Percentiles rank a stretch among this genome's conserved stretches.
Conservation (phyloP, 139 green algal species). For the Chlorella sp. region DNA sequence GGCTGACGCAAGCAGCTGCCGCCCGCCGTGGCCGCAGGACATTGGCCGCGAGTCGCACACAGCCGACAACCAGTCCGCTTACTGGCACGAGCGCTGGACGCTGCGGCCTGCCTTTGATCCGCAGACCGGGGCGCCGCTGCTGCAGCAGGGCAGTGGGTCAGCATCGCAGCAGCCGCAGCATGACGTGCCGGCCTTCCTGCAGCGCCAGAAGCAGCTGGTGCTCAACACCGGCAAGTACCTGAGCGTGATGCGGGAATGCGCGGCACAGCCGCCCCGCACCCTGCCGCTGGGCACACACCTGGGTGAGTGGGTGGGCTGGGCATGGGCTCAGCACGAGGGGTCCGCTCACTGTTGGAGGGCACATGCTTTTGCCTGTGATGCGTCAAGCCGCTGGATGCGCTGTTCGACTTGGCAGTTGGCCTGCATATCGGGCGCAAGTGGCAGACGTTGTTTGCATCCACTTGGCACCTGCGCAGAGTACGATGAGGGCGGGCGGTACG, state of each 20-base stretch:
- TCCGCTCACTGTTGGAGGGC: too few relatives aligned
- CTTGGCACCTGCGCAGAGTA: conserved; percentile 59
- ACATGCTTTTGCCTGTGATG: too few relatives aligned
- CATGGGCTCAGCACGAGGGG: too few relatives aligned
- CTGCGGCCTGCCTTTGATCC: conserved; percentile 53
- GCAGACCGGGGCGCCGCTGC: not conserved
- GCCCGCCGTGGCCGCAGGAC: conserved; percentile 23
- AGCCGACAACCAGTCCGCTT: conserved; percentile 60
- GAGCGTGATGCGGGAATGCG: conserved; percentile 88
- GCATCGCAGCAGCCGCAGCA: conserved; percentile 6
- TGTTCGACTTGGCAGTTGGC: too few relatives aligned
- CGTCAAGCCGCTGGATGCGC: too few relatives aligned
- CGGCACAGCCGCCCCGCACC: conserved; percentile 47
- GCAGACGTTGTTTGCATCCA: too few relatives aligned
- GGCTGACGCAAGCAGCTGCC: not conserved
- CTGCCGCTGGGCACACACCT: conserved; percentile 48
- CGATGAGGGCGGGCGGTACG: conserved; percentile 53
- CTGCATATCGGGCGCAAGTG: too few relatives aligned
- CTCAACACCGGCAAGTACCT: conserved; percentile 91
- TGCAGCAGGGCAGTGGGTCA: not conserved
- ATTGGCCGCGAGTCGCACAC: conserved; percentile 48
- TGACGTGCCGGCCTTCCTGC: conserved; percentile 84
- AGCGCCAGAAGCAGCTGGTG: conserved; percentile 49
- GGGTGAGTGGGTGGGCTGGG: conserved; percentile 24
- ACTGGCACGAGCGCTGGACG: conserved; percentile 84